Percentiles rank a stretch among this genome's conserved stretches.
phyloP scores from a whole-genome alignment of 306 rosid genomes.

The Datisca glomerata region DNA sequence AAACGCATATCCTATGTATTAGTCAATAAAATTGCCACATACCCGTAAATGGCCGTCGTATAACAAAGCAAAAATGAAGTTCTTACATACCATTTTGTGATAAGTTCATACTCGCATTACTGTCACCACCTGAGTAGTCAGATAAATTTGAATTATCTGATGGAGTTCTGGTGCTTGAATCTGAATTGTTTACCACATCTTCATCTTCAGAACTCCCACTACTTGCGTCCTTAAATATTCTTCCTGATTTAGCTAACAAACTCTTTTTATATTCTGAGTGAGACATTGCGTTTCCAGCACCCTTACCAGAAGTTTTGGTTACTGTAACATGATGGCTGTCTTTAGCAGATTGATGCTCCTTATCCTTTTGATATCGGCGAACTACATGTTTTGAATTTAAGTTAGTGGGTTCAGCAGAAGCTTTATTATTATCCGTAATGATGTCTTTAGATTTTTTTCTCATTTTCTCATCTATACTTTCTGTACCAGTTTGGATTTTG shows the following conservation, averaged over 20 bases:
- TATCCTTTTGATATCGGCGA: slow-evolving; percentile 15
- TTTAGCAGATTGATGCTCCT: slow-evolving; percentile 9
- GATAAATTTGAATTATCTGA: slow-evolving; percentile 36
- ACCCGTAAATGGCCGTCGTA: too few species aligned
- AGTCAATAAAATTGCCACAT: too few species aligned
- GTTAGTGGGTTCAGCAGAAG: slow-evolving; percentile 17
- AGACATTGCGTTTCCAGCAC: slow-evolving; percentile 18
- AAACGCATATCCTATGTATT: too few species aligned
- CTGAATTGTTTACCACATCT: slow-evolving; percentile 23
- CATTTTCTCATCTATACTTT: slow-evolving; percentile 21
- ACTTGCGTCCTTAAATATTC: slow-evolving; percentile 55
- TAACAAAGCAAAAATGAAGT: too few species aligned
- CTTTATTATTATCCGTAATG: slow-evolving; percentile 17
- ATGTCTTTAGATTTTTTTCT: slow-evolving; percentile 25
- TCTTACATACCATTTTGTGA: slow-evolving; percentile 21
- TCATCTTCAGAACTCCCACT: slow-evolving; percentile 45
- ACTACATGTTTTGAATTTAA: slow-evolving; percentile 19
- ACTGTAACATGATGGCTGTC: slow-evolving; percentile 1
- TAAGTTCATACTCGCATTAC: slow-evolving; percentile 35
- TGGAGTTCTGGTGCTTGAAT: slow-evolving; percentile 52
- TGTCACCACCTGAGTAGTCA: slow-evolving; percentile 56
- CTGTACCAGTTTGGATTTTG: slow-evolving; percentile 21
- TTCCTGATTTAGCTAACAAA: slow-evolving; percentile 25
- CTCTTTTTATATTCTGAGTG: slow-evolving; percentile 25
- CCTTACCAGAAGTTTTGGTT: slow-evolving; percentile 21